Evolutionary conservation across 495 filamentous ascomycete genomes (phyloP).

Genomic region (Podospora anserina): DNA sequence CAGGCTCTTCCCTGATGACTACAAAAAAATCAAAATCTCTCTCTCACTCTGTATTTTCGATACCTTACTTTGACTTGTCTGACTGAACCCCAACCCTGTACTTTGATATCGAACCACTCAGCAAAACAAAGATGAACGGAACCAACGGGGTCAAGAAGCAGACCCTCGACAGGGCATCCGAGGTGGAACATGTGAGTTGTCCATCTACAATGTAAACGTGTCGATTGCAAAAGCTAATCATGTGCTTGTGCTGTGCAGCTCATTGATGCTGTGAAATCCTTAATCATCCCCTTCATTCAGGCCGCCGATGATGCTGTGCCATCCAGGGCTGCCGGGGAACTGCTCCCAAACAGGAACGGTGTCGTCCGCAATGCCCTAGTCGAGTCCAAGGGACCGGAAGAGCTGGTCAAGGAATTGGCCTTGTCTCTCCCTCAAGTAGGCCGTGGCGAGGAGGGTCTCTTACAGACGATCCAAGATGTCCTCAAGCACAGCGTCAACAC

Average conservation of each 20-base stretch:
- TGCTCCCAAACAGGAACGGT: conserved; percentile 44
- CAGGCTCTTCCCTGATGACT: conserved; percentile 3
- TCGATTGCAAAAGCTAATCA: background rate
- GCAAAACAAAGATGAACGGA: conserved; percentile 23
- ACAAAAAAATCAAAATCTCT: conserved; percentile 8
- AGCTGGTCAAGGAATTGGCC: conserved; percentile 61
- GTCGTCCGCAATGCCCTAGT: conserved; percentile 60
- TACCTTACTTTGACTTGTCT: background rate
- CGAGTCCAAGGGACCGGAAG: conserved; percentile 65
- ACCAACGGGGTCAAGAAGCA: conserved; percentile 10
- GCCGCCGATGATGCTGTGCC: conserved; percentile 64
- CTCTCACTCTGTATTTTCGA: conserved; percentile 4
- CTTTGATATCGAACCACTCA: background rate
- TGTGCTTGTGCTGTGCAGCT: conserved; percentile 48
- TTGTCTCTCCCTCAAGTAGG: conserved; percentile 63
- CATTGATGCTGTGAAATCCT: conserved; percentile 65
- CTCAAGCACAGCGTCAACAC: conserved; percentile 88
- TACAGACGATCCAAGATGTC: conserved; percentile 61
- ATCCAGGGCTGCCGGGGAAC: conserved; percentile 49
- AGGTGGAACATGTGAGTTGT: conserved; percentile 48
- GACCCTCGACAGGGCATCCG: conserved; percentile 31
- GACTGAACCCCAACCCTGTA: conserved; percentile 13
- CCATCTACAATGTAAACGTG: background rate
- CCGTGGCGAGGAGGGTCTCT: conserved; percentile 66
- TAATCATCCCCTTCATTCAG: conserved; percentile 75